These are phyloP conservation scores for Neofusicoccum kwambonambiense DNA, from an alignment of 2,329 filamentous ascomycete genomes.

Conservation along the genomic window DNA sequence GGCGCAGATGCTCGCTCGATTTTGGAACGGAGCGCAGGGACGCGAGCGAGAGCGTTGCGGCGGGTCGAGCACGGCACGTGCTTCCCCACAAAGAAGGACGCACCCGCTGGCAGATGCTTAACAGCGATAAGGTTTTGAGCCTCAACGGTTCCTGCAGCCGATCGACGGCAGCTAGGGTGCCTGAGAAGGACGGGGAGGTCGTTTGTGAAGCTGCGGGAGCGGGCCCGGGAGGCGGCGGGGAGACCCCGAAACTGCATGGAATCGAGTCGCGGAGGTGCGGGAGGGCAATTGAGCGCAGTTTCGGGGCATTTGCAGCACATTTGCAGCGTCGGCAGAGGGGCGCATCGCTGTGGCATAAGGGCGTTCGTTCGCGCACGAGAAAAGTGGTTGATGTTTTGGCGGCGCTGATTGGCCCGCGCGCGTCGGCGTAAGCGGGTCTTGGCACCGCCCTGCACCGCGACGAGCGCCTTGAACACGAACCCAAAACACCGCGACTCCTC, in stretches of 20 bases:
- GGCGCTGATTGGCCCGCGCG: constrained; percentile 13
- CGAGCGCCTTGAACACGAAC: constrained; percentile 18
- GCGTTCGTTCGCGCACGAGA: constrained; percentile 6
- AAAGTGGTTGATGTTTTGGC: constrained; percentile 13
- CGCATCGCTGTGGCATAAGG: constrained; percentile 13
- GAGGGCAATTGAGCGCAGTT: background rate
- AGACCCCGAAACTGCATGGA: background rate
- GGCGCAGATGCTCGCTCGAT: background rate
- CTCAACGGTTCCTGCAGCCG: constrained; percentile 23
- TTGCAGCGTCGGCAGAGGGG: constrained; percentile 8
- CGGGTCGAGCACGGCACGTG: constrained; percentile 19
- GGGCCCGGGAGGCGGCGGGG: background rate
- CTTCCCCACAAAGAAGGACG: constrained; percentile 21
- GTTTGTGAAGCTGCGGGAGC: background rate
- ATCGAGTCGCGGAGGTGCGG: constrained; percentile 17
- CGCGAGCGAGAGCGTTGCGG: constrained; percentile 15
- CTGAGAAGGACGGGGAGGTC: constrained; percentile 17
- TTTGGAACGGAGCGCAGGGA: constrained; percentile 14
- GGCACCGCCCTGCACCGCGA: constrained; percentile 12
- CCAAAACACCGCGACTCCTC: constrained; percentile 13
- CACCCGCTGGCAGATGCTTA: constrained; percentile 20
- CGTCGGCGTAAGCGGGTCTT: constrained; percentile 16
- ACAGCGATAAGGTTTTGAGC: constrained; percentile 22
- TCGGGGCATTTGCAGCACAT: background rate
- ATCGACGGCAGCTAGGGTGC: constrained; percentile 22